Base-by-base conservation (phyloP, 179 eudicot genomes). In the Gypsophila paniculata region DNA sequence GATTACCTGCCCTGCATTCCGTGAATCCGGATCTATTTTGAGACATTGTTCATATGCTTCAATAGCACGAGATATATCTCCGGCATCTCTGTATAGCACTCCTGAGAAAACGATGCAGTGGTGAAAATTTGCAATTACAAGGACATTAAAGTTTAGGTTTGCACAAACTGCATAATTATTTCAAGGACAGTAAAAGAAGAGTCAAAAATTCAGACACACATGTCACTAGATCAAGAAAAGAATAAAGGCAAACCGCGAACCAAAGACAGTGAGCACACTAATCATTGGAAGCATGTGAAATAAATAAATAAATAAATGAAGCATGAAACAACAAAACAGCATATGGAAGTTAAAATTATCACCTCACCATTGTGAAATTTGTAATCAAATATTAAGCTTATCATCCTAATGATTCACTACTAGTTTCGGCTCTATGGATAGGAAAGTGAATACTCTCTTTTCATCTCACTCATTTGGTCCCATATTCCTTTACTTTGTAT, bases 21-120 rank as follows among this genome's bases (percentile, higher is more conserved):
- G 97, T 57, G 99, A 95, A 82, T 95, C 99, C 22, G 98, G 98
- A 82, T 95, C 99, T 67, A 95, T 88, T 86, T 92, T 90, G 68
- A 95, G 93, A 85, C 99, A 95, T 77, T 92, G 96, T 73, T 95
- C 97, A 83, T 95, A 94, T 54, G 99, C 96, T 77, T 95, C 96
- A 82, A 95, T 86, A 58, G 99, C 96, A 61, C 93, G 85, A 76
- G 87, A 77, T 76, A 95, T 95, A 53, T 85, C 89, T 51, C 99
- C 99, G 70, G 97, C 98, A 84, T 95, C 99, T 82, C 99, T 90
- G 73, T 95, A 95, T 38, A 95, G 89, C 69, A 95, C 99, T 36
- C 99, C 99, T 95, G 64, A 9, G 10, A 74, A 61, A 26, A 68
- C 39, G 13, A 70, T 26, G 38, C 14, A 26, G 68, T 68, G 39